Evolutionary conservation across 2,329 filamentous ascomycete species (phyloP).

Genomic region (Zelopaecilomyces penicillatus): DNA sequence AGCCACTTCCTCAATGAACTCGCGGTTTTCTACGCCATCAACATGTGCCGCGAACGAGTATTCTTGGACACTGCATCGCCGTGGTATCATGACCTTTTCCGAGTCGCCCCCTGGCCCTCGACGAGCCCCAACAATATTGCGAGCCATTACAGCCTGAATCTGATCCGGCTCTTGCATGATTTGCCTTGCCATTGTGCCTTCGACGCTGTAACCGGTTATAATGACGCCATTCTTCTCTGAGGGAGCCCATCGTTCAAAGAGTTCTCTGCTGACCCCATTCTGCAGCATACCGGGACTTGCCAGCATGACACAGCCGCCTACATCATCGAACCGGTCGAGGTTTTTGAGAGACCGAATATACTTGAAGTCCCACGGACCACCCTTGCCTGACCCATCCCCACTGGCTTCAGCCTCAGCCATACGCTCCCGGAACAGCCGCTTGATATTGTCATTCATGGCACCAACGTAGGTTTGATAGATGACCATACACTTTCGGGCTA

Average conservation of each 20-base stretch:
- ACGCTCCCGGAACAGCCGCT: constrained; percentile 82
- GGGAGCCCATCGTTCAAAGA: constrained; percentile 92
- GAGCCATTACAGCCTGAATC: constrained; percentile 88
- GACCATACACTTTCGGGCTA: constrained; percentile 94
- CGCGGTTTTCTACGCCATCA: constrained; percentile 88
- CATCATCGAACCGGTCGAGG: constrained; percentile 90
- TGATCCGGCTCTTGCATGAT: constrained; percentile 92
- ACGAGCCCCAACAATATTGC: constrained; percentile 55
- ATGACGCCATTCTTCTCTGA: constrained; percentile 97
- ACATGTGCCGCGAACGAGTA: constrained; percentile 96
- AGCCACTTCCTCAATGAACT: constrained; percentile 90
- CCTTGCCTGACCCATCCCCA: constrained; percentile 65
- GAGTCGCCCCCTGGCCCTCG: constrained; percentile 57
- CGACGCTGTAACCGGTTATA: constrained; percentile 96
- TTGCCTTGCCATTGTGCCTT: constrained; percentile 95
- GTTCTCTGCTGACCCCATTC: constrained; percentile 85
- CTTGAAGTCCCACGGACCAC: constrained; percentile 93
- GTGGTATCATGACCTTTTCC: constrained; percentile 86
- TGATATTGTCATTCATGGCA: constrained; percentile 99
- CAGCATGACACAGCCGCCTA: constrained; percentile 93
- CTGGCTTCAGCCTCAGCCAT: constrained; percentile 84
- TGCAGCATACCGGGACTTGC: constrained; percentile 98
- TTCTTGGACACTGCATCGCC: constrained; percentile 87
- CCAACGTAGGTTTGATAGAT: constrained; percentile 98
- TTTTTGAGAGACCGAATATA: constrained; percentile 88